These are phyloP conservation scores for Entomortierella beljakovae DNA, from an alignment of 192 early-diverging fungal genomes.

Conservation along the genomic window DNA sequence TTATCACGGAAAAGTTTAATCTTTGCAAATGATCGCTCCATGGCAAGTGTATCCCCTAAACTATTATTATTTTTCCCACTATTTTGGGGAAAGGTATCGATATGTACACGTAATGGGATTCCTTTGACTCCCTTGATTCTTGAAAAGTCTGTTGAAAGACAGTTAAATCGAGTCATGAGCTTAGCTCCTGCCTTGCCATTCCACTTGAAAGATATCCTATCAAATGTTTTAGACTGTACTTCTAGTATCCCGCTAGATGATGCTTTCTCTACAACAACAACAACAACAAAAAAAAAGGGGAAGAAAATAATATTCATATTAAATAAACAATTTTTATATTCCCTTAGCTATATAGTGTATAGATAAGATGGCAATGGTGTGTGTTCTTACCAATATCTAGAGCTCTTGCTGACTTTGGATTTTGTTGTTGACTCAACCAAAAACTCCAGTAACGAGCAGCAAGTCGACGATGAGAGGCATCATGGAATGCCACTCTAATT, in stretches of 20 bases:
- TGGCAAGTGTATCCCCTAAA: not conserved
- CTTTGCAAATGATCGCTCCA: constrained; percentile 71
- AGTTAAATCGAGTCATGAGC: constrained; percentile 78
- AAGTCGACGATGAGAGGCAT: constrained; percentile 74
- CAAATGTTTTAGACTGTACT: constrained; percentile 71
- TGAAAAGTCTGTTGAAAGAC: constrained; percentile 84
- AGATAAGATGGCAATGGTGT: not conserved
- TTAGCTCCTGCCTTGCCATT: constrained; percentile 73
- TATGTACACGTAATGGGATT: constrained; percentile 72
- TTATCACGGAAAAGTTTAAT: constrained; percentile 84
- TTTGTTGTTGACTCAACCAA: constrained; percentile 78
- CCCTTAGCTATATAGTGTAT: no score
- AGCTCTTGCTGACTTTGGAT: constrained; percentile 67
- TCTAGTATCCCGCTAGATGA: constrained; percentile 66
- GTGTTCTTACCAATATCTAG: constrained; percentile 70
- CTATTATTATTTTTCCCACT: not conserved
- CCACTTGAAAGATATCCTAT: constrained; percentile 80
- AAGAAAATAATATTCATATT: not conserved
- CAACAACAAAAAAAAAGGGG: not conserved
- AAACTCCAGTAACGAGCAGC: constrained; percentile 79
- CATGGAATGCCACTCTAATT: constrained; percentile 77
- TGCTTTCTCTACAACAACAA: constrained; percentile 57
- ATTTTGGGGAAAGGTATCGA: constrained; percentile 49
- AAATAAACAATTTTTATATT: not conserved
- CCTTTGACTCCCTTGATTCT: constrained; percentile 86